Conservation (phyloP, 768 basidiomycete genomes). For the Tricholoma terreum region DNA sequence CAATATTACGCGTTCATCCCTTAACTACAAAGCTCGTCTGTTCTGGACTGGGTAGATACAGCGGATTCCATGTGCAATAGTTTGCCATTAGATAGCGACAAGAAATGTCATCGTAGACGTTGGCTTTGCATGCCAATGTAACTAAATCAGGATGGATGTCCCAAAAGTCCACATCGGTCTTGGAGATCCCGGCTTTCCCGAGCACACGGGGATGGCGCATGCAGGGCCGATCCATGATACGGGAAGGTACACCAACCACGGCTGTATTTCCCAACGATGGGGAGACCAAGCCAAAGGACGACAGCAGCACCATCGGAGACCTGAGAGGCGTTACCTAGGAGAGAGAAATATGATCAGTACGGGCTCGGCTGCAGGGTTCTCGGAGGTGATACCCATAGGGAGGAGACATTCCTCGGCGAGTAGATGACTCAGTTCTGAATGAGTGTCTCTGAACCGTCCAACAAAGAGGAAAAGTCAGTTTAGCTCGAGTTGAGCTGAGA, state of each 20-base stretch:
- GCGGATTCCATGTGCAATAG: too few relatives aligned
- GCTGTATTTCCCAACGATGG: slow-evolving; percentile 82
- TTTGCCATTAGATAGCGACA: too few relatives aligned
- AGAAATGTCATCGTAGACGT: too few relatives aligned
- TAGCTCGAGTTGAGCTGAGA: not conserved
- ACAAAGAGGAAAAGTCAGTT: slow-evolving; percentile 1
- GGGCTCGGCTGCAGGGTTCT: too few relatives aligned
- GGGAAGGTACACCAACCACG: slow-evolving; percentile 78
- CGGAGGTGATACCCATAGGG: too few relatives aligned
- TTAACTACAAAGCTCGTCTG: too few relatives aligned
- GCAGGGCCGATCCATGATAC: slow-evolving; percentile 94
- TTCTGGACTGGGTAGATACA: too few relatives aligned
- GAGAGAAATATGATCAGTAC: slow-evolving; percentile 45
- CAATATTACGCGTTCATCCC: not conserved
- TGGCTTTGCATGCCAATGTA: too few relatives aligned
- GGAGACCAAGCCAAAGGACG: slow-evolving; percentile 81
- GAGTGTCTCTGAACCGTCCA: slow-evolving; percentile 89
- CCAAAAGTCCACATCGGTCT: slow-evolving; percentile 81
- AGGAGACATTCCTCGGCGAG: too few relatives aligned
- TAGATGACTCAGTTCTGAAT: slow-evolving; percentile 78
- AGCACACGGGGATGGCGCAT: slow-evolving; percentile 66
- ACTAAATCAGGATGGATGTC: too few relatives aligned
- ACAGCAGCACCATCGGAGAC: slow-evolving; percentile 90
- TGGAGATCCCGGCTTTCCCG: slow-evolving; percentile 58
- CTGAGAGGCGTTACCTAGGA: slow-evolving; percentile 74